Conservation (phyloP, 805 yeast species). For the Suhomyces emberorum region DNA sequence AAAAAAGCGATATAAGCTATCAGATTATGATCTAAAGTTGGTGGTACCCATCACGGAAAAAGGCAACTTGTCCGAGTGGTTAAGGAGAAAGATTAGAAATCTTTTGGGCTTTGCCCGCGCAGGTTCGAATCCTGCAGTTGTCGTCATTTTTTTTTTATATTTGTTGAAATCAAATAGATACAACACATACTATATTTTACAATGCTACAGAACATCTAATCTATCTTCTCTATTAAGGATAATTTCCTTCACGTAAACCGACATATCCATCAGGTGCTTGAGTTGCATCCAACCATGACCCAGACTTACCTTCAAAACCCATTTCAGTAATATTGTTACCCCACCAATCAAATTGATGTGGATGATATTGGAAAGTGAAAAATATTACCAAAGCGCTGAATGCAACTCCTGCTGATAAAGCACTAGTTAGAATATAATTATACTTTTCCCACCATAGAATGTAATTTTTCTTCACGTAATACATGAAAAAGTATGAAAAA, state of each 20-base stretch:
- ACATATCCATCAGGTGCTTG: constrained; percentile 26
- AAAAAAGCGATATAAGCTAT: no score
- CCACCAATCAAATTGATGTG: constrained; percentile 56
- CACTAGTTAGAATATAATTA: constrained; percentile 60
- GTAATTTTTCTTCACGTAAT: constrained; percentile 47
- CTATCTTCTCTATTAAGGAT: constrained; percentile 16
- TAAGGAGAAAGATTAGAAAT: constrained; percentile 58
- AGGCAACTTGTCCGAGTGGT: constrained; percentile 57
- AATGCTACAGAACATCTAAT: no score
- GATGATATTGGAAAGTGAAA: constrained; percentile 48
- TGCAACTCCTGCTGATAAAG: constrained; percentile 61
- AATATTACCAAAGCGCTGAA: constrained; percentile 58
- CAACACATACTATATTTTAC: no score
- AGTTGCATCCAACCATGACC: constrained; percentile 27
- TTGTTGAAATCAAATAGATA: no score
- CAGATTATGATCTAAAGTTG: no score
- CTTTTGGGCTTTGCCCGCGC: constrained; percentile 63
- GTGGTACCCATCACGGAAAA: no score
- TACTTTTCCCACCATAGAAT: constrained; percentile 69
- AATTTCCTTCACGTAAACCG: constrained; percentile 27
- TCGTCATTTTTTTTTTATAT: constrained; percentile 36
- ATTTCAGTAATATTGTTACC: constrained; percentile 42
- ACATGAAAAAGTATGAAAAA: constrained; percentile 56
- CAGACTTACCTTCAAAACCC: constrained; percentile 36
- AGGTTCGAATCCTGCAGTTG: constrained; percentile 62